phyloP scores from a whole-genome alignment of 768 basidiomycete species.

The Porphyrellus cyaneotinctus region DNA sequence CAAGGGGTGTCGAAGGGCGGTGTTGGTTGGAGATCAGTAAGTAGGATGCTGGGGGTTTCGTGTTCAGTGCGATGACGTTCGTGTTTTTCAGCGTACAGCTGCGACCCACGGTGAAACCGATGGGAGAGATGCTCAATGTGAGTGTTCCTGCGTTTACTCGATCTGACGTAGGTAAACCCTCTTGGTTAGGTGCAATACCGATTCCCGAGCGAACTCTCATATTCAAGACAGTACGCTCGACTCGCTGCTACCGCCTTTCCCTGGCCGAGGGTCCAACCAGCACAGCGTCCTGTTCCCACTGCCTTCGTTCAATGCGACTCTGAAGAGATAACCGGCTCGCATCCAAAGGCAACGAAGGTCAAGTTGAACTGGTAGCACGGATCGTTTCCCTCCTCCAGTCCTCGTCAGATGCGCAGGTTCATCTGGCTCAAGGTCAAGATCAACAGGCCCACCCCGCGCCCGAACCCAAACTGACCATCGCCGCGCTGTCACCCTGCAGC shows the following conservation, averaged over 20 bases:
- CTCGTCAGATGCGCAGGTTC: neutral
- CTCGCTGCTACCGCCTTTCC: slow-evolving; percentile 46
- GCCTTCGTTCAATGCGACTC: slow-evolving; percentile 55
- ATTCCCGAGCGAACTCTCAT: slow-evolving; percentile 52
- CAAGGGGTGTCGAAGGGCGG: slow-evolving; percentile 53
- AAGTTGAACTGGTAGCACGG: slow-evolving; percentile 48
- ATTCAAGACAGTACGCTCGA: slow-evolving; percentile 36
- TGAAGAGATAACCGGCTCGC: slow-evolving; percentile 54
- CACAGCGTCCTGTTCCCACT: slow-evolving; percentile 39
- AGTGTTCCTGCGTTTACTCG: slow-evolving; percentile 1
- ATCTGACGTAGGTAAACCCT: neutral
- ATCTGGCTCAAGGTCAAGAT: too few relatives aligned
- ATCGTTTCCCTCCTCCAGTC: slow-evolving; percentile 41
- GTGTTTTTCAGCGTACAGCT: slow-evolving; percentile 51
- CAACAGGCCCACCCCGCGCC: neutral
- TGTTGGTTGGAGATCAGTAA: slow-evolving; percentile 70
- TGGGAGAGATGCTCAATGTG: slow-evolving; percentile 63
- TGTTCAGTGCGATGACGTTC: neutral
- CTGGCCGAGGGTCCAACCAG: slow-evolving; percentile 44
- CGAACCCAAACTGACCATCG: slow-evolving; percentile 6
- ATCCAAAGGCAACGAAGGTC: slow-evolving; percentile 61
- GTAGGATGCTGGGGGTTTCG: slow-evolving; percentile 16
- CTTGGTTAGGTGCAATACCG: slow-evolving; percentile 53
- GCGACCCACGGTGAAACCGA: slow-evolving; percentile 57
- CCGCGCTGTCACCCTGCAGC: slow-evolving; percentile 51